Percentiles rank a stretch among this genome's conserved stretches.
Evolutionary conservation across 139 green algal genomes (phyloP).

Genomic region (Picochlorum sp.): DNA sequence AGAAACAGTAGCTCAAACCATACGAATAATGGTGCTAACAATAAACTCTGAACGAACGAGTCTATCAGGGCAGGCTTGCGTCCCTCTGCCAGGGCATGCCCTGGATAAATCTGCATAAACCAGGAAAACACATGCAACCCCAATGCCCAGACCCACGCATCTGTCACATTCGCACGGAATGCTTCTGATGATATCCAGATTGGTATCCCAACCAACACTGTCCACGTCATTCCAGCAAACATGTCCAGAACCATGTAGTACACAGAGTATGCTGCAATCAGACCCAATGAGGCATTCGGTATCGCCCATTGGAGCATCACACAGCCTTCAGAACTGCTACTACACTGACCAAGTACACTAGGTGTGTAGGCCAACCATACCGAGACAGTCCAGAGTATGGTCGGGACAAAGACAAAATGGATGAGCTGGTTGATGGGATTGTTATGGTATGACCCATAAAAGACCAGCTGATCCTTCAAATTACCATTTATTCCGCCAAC

Average conservation of each 20-base stretch:
- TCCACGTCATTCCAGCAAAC: slow-evolving; percentile 63
- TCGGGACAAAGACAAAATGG: slow-evolving; percentile 73
- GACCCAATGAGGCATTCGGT: slow-evolving; percentile 29
- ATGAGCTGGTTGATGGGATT: slow-evolving; percentile 68
- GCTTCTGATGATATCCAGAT: slow-evolving; percentile 43
- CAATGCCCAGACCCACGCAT: slow-evolving; percentile 47
- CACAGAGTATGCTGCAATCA: slow-evolving; percentile 25
- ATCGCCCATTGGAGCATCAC: neutral
- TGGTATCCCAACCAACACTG: slow-evolving; percentile 42
- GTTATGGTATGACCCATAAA: slow-evolving; percentile 68
- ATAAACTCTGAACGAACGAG: slow-evolving; percentile 59
- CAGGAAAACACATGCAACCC: slow-evolving; percentile 46
- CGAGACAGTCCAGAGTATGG: slow-evolving; percentile 50
- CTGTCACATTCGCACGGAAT: slow-evolving; percentile 32
- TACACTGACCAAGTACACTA: slow-evolving; percentile 2
- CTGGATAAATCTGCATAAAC: slow-evolving; percentile 39
- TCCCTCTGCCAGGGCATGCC: slow-evolving; percentile 64
- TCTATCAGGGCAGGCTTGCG: slow-evolving; percentile 69
- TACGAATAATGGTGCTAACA: slow-evolving; percentile 71
- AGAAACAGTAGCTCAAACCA: slow-evolving; percentile 81
- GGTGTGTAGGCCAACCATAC: slow-evolving; percentile 55
- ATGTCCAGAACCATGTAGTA: slow-evolving; percentile 64
- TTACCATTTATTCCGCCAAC: slow-evolving; percentile 8
- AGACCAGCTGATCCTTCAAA: slow-evolving; percentile 48
- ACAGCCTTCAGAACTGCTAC: neutral